Percentiles rank a stretch among this genome's conserved stretches.
These are phyloP conservation scores for Mucuna pruriens DNA, from an alignment of 306 rosid genomes.

Conservation along the genomic window DNA sequence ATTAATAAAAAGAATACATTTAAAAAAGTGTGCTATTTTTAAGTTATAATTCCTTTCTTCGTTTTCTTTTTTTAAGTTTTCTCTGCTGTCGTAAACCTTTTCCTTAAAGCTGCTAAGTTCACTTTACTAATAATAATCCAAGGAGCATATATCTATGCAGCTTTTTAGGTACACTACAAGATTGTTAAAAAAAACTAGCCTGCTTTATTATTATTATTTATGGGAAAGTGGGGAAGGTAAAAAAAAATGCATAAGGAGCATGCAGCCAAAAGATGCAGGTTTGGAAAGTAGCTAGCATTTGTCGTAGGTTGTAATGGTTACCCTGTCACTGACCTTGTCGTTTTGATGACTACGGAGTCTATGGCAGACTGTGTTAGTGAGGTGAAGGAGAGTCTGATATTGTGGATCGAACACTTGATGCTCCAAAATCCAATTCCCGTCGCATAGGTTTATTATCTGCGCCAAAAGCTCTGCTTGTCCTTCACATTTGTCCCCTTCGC, in stretches of 20 bases:
- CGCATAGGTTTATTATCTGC: slow-evolving; percentile 65
- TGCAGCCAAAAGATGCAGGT: slow-evolving; percentile 24
- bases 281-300: slow-evolving; percentile 17
- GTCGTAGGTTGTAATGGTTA: slow-evolving; percentile 14
- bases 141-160: slow-evolving; percentile 3
- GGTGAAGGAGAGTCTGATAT: slow-evolving; percentile 48
- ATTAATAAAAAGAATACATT: too few relatives aligned
- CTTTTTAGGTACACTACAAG: slow-evolving; percentile 23
- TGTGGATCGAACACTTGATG: slow-evolving; percentile 54
- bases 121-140: slow-evolving; percentile 28
- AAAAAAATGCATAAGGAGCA: not conserved
- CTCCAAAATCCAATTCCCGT: slow-evolving; percentile 51
- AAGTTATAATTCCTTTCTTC: too few relatives aligned
- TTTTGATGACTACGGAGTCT: slow-evolving; percentile 55
- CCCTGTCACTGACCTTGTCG: slow-evolving; percentile 59
- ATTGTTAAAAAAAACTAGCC: not conserved
- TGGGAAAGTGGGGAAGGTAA: slow-evolving; percentile 15
- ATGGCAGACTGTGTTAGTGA: slow-evolving; percentile 65
- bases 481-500: slow-evolving; percentile 58
- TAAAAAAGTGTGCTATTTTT: too few relatives aligned
- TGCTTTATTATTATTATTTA: not conserved
- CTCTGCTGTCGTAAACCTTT: not conserved
- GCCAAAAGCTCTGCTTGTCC: slow-evolving; percentile 76
- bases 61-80: not conserved
- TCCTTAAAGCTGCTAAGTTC: slow-evolving; percentile 37